These are phyloP conservation scores for Penicillium antarcticum DNA, from an alignment of 495 filamentous ascomycete species.

Conservation along the genomic window DNA sequence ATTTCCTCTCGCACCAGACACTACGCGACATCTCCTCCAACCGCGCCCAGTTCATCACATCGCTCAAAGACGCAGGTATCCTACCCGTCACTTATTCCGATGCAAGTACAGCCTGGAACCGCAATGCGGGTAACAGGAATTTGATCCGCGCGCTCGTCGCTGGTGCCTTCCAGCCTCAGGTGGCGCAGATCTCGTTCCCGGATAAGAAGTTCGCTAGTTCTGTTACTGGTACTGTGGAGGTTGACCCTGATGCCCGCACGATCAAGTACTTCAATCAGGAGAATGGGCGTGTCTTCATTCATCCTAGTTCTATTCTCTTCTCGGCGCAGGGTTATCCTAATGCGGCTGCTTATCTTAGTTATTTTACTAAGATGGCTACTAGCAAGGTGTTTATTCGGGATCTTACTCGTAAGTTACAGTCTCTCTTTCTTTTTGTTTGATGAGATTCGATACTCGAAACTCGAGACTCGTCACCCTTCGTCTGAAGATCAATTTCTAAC, in stretches of 20 bases:
- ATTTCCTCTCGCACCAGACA: conserved; percentile 81
- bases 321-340: conserved; percentile 70
- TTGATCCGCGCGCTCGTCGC: conserved; percentile 88
- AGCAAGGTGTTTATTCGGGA: conserved; percentile 87
- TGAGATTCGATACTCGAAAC: neutral
- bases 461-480: neutral
- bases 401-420: conserved; percentile 67
- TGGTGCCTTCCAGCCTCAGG: conserved; percentile 84
- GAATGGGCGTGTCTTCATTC: conserved; percentile 84
- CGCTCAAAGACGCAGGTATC: conserved; percentile 83
- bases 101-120: conserved; percentile 36
- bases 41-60: conserved; percentile 76
- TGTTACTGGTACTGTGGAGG: conserved; percentile 79
- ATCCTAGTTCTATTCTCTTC: conserved; percentile 84
- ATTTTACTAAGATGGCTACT: conserved; percentile 87
- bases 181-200: conserved; percentile 86
- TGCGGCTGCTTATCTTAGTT: conserved; percentile 68
- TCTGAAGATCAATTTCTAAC: neutral
- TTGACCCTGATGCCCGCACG: conserved; percentile 86
- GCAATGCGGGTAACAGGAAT: conserved; percentile 49
- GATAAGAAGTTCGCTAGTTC: conserved; percentile 91
- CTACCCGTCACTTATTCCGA: conserved; percentile 51
- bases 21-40: conserved; percentile 86
- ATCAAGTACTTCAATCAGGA: conserved; percentile 92
- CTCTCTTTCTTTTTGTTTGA: neutral